Evolutionary conservation across 1,284 basidiomycete species (phyloP), one percentile per base, ranked within the genome.

Genomic region (Gastroboletus turbinatus): DNA sequence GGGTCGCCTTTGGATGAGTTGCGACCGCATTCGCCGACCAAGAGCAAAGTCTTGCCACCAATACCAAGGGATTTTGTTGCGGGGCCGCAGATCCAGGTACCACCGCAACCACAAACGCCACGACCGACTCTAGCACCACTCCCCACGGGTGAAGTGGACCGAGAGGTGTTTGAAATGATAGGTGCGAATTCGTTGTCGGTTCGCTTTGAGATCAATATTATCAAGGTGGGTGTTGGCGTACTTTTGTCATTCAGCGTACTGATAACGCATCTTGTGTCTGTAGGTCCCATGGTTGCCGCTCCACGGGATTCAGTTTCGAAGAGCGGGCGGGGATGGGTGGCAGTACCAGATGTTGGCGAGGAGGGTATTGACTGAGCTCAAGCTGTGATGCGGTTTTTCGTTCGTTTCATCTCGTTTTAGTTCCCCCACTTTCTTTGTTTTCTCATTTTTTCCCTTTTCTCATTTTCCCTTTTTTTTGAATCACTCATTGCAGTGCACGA

Each of bases 261-360:
- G 23, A 27, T 57, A 55, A 61, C 40, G 5, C 17, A 1, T 30
- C 17, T 10, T 21, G 11, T 13, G 46, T 45, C 60, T 63, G 5
- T 66, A 96, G 92, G 92, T 98, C 19, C 96, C 96, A 32, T 92
- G 90, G 81, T 74, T 99, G 56, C 94, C 96, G 1, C 78, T 99
- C 32, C 93, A 98, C 69, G 96, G 96, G 1, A 88, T 99, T 56
- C 96, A 98, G 70, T 99, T 99, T 79, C 86, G 96, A 52, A 82
- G 96, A 55, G 84, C 91, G 0, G 86, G 92, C 44, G 96, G 96
- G 4, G 94, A 98, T 64, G 93, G 93, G 3, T 98, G 95, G 96
- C 94, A 98, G 75, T 97, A 98, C 72, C 92, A 95, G 71, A 95
- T 94, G 90, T 82, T 98, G 48, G 96, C 95, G n/a, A 85, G 94